A percentile compares a stretch with the other conserved stretches of the same genome.
Evolutionary conservation across 129 eudicot species (phyloP).

Genomic region (Ambrosia trifida): DNA sequence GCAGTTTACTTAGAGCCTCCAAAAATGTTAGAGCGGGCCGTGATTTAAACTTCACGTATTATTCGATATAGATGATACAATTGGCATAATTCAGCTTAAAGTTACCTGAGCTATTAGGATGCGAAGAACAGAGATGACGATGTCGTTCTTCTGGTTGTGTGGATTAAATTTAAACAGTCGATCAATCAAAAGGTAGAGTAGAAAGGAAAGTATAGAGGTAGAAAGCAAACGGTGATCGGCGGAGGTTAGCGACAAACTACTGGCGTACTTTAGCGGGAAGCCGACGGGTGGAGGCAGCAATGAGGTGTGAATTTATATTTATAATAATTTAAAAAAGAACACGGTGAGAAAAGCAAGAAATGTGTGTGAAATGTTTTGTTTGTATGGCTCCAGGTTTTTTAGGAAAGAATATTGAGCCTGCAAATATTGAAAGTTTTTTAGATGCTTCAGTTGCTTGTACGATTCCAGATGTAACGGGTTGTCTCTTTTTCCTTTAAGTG

Average conservation of each 20-base stretch:
- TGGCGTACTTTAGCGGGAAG: constrained; percentile 6
- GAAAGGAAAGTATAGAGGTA: background rate
- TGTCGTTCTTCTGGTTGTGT: no score
- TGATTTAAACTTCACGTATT: no score
- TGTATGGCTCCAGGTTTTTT: constrained; percentile 12
- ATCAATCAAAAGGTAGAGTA: background rate
- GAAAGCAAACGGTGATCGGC: constrained; percentile 10
- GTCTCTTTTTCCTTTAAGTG: background rate
- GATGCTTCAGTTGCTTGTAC: background rate
- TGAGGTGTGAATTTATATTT: constrained; percentile 13
- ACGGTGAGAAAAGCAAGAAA: constrained; percentile 17
- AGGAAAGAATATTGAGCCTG: constrained; percentile 19
- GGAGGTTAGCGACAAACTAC: background rate
- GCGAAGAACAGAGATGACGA: no score
- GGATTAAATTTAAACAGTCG: background rate
- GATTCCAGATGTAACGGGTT: background rate
- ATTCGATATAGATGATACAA: no score
- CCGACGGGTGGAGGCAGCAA: background rate
- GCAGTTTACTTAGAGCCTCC: no score
- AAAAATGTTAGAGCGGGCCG: no score
- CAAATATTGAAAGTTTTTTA: background rate
- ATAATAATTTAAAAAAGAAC: background rate
- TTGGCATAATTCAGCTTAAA: no score
- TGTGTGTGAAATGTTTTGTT: constrained; percentile 16
- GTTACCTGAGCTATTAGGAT: no score